Evolutionary conservation across 2,329 filamentous ascomycete genomes (phyloP), one percentile per base, ranked within the genome.

Genomic region (Phialophora chinensis): DNA sequence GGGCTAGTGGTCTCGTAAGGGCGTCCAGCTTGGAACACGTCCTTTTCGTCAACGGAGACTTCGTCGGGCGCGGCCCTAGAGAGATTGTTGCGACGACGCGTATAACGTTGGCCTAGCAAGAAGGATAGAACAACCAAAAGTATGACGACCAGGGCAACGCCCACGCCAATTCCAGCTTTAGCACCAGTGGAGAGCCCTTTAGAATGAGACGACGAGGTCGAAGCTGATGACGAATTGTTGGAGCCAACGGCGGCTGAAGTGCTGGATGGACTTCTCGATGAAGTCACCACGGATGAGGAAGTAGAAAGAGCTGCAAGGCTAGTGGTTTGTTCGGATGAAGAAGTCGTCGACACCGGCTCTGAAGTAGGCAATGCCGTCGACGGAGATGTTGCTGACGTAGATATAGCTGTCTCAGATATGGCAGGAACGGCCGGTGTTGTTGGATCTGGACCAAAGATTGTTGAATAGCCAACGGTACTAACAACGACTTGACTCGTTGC

Each of bases 131-230:
- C 23, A 27, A 55, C 53, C 27, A 70, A 47, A 3, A 60, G 27
- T 29, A 67, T 60, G 11, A 66, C 66, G 7, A 60, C 63, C 4
- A 71, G 31, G 14, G 60, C 63, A 25, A 68, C 70, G 4, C 68
- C 70, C 23, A 72, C 27, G 25, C 66, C 70, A 20, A 72, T 69
- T 5, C 70, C 70, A 49, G 68, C 68, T 33, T 70, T 72, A 2
- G 64, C 66, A 31, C 66, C 70, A 1, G 66, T 60, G 27, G 70
- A 69, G 6, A 72, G 65, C 23, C 66, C 64, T 23, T 58, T 25
- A 14, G 63, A 62, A 4, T 63, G 25, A 23, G 65, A 65, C 23
- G 58, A 50, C 14, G 65, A 57, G 25, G 25, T 31, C 27, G 58
- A 31, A 7, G 65, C 49, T 49, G 57, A 7, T 4, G 42, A 20